Conservation (phyloP, 2,329 filamentous ascomycete genomes). For the Pezicula carpinea region DNA sequence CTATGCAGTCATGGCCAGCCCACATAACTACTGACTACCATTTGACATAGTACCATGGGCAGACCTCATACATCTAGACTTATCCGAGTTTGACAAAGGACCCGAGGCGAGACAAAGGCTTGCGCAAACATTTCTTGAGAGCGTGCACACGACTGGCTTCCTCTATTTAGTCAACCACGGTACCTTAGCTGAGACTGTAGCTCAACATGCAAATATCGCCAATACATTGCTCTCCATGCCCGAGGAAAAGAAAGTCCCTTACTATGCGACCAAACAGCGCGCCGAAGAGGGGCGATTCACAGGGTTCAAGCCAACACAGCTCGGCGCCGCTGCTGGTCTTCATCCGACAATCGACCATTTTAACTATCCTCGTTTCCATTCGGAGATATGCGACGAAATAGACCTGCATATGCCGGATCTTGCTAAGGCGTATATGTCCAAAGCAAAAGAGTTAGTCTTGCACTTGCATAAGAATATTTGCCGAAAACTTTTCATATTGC, state of each 20-base stretch:
- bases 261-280: neutral
- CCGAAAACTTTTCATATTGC: neutral
- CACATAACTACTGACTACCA: no score
- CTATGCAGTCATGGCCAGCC: no score
- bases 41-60: neutral
- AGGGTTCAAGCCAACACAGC: neutral
- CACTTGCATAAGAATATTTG: neutral
- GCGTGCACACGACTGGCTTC: neutral
- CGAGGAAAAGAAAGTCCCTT: neutral
- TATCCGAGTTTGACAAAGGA: neutral
- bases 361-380: neutral
- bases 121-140: neutral
- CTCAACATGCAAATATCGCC: neutral
- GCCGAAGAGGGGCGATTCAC: neutral
- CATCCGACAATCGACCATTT: neutral
- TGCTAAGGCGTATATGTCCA: neutral
- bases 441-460: neutral
- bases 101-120: neutral
- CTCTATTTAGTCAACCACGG: neutral
- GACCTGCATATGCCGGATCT: neutral
- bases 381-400: neutral
- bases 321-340: neutral
- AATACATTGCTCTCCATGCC: neutral
- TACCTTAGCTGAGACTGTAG: neutral
- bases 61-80: neutral